Evolutionary conservation across 192 early-diverging fungal genomes (phyloP).

Genomic region (Coemansia sp.): DNA sequence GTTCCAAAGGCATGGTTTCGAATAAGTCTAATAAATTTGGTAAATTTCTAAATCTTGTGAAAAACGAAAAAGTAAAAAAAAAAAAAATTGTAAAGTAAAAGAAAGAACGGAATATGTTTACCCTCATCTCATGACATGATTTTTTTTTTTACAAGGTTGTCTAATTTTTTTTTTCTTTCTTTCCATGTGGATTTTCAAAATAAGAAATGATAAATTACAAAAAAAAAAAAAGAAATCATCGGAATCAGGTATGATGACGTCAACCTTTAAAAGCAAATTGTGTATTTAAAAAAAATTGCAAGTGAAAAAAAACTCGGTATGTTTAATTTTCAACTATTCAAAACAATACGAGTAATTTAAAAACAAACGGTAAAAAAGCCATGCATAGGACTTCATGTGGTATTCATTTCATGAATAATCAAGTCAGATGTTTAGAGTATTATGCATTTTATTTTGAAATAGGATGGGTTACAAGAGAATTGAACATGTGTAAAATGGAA

Average conservation of each 20-base stretch:
- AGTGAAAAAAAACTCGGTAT: neutral
- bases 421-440: too few relatives aligned
- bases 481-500: too few relatives aligned
- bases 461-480: too few relatives aligned
- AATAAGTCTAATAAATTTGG: neutral
- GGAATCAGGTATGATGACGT: neutral
- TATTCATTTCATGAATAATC: neutral
- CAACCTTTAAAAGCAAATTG: neutral
- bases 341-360: neutral
- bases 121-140: neutral
- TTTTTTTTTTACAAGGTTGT: neutral
- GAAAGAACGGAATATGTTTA: neutral
- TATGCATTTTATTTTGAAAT: too few relatives aligned
- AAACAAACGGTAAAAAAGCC: neutral
- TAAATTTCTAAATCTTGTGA: neutral
- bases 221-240: neutral
- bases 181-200: neutral
- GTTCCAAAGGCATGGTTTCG: conserved; percentile 13
- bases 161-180: neutral
- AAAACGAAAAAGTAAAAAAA: neutral
- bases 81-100: neutral
- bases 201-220: neutral
- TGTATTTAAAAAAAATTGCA: neutral
- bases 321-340: too few relatives aligned
- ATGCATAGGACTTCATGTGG: neutral